Percentiles rank a stretch among this genome's conserved stretches.
phyloP scores from a whole-genome alignment of 2,329 filamentous ascomycete genomes.

The Xylariaceae sp. region DNA sequence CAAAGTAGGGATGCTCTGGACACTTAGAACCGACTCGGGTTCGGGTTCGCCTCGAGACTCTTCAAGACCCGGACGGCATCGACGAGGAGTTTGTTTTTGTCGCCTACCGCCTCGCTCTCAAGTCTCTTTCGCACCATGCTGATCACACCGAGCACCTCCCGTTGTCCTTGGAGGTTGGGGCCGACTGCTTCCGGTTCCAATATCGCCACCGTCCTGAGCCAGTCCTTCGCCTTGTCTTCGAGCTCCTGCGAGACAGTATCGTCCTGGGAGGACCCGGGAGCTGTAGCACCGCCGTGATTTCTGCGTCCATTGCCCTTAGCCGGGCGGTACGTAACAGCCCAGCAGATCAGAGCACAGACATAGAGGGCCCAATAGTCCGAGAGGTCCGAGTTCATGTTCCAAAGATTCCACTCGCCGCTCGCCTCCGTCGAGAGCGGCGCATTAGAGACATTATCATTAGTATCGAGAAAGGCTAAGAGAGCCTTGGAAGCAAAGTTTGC shows the following conservation, averaged over 20 bases:
- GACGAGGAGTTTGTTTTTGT: slow-evolving; percentile 46
- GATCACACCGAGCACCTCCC: slow-evolving; percentile 45
- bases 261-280: not conserved
- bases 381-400: slow-evolving; percentile 54
- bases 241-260: slow-evolving; percentile 29
- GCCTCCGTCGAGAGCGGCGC: slow-evolving; percentile 2
- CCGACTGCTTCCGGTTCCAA: slow-evolving; percentile 37
- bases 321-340: slow-evolving; percentile 48
- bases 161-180: slow-evolving; percentile 34
- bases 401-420: slow-evolving; percentile 10
- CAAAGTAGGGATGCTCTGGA: not conserved
- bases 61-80: slow-evolving; percentile 52
- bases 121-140: slow-evolving; percentile 44
- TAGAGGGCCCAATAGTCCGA: slow-evolving; percentile 84
- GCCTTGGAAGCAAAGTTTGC: slow-evolving; percentile 49
- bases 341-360: slow-evolving; percentile 55
- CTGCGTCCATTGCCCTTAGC: slow-evolving; percentile 15
- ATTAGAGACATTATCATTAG: slow-evolving; percentile 20
- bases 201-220: slow-evolving; percentile 37
- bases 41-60: slow-evolving; percentile 45
- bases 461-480: slow-evolving; percentile 42
- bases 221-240: slow-evolving; percentile 32
- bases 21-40: slow-evolving; percentile 39
- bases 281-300: slow-evolving; percentile 12
- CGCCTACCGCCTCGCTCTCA: slow-evolving; percentile 46